phyloP scores from a whole-genome alignment of 352 stramenopile genomes.

The Phytopythium mirpurense region DNA sequence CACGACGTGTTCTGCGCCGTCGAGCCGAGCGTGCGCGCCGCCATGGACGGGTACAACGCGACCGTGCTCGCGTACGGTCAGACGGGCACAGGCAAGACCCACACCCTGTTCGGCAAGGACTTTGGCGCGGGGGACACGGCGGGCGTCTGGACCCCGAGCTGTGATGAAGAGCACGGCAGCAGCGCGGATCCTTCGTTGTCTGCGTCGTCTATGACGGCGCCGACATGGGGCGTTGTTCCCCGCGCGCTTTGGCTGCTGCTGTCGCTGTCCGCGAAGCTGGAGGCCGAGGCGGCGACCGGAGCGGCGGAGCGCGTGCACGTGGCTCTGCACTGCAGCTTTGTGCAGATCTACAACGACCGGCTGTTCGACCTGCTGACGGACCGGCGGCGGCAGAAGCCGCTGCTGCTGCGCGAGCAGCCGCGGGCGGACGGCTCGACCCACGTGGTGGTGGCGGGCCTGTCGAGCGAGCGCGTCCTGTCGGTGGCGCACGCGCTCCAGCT shows the following conservation, averaged over 20 bases:
- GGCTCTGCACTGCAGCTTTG: conserved; percentile 75
- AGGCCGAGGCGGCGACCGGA: neutral
- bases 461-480: conserved; percentile 31
- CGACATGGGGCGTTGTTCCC: conserved; percentile 73
- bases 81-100: conserved; percentile 89
- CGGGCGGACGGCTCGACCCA: conserved; percentile 39
- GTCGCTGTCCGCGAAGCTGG: conserved; percentile 4
- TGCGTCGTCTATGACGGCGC: too few species aligned
- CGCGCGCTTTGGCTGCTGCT: conserved; percentile 76
- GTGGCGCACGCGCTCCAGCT: conserved; percentile 51
- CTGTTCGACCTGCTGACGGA: conserved; percentile 89
- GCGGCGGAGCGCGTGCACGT: conserved; percentile 18
- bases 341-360: conserved; percentile 95
- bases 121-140: conserved; percentile 4
- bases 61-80: conserved; percentile 92
- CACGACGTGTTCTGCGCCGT: conserved; percentile 74
- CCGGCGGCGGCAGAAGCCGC: conserved; percentile 52
- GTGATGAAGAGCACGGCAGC: neutral
- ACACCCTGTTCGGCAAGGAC: conserved; percentile 87
- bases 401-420: conserved; percentile 65
- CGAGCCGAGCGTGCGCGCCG: conserved; percentile 52
- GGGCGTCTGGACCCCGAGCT: neutral
- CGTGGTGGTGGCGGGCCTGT: conserved; percentile 59
- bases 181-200: too few species aligned
- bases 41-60: conserved; percentile 82